These are phyloP conservation scores for Scleroderma citrinum DNA, from an alignment of 768 basidiomycete species.

Conservation along the genomic window DNA sequence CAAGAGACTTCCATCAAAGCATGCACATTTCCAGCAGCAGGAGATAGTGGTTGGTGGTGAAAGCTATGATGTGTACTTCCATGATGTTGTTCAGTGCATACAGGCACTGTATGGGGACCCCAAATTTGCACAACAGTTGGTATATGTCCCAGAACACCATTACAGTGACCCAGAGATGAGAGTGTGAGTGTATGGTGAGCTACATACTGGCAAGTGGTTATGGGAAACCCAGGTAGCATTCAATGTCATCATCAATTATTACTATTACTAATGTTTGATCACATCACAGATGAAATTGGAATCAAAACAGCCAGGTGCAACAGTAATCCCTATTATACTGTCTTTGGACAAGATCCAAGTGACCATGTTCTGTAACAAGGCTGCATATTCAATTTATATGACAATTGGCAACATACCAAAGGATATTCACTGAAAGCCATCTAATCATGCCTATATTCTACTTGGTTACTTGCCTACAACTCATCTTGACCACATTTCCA, in stretches of 20 bases:
- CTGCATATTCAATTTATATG: constrained; percentile 16
- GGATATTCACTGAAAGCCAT: too few relatives aligned
- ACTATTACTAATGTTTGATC: too few relatives aligned
- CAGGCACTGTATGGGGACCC: constrained; percentile 30
- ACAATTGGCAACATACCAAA: constrained; percentile 37
- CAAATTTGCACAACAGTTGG: constrained; percentile 25
- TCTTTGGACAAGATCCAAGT: too few relatives aligned
- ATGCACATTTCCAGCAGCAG: constrained; percentile 25
- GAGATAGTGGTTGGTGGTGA: constrained; percentile 23
- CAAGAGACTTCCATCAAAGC: constrained; percentile 9
- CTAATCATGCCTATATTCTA: too few relatives aligned
- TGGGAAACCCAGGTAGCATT: too few relatives aligned
- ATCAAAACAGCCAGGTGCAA: too few relatives aligned
- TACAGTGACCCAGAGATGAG: constrained; percentile 25
- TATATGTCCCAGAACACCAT: constrained; percentile 33
- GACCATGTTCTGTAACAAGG: constrained; percentile 16
- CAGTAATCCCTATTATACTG: too few relatives aligned
- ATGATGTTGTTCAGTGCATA: constrained; percentile 34
- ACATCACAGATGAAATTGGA: too few relatives aligned
- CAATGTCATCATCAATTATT: too few relatives aligned
- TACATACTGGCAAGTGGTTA: too few relatives aligned
- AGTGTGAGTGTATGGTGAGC: constrained; percentile 31
- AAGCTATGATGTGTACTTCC: constrained; percentile 26
- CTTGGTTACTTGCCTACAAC: too few relatives aligned
- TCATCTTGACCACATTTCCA: too few relatives aligned